Percentiles rank a stretch among this genome's conserved stretches.
phyloP scores from a whole-genome alignment of 1,284 basidiomycete species.

The Sanghuangporus baumii region DNA sequence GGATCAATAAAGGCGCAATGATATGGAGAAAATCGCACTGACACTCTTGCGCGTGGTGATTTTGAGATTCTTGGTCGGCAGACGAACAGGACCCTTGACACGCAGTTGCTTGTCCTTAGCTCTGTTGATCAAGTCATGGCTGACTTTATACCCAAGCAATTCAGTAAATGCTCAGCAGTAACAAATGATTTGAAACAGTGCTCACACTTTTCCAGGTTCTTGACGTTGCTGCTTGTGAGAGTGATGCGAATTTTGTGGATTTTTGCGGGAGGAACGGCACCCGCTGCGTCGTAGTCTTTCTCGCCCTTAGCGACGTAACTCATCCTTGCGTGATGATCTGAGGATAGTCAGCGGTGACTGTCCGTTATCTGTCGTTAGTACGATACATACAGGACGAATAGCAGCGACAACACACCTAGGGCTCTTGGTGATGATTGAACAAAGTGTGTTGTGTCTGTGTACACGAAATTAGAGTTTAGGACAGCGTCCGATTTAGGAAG shows the following conservation, averaged over 20 bases:
- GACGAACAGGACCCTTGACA: conserved; percentile 98
- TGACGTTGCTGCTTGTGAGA: conserved; percentile 95
- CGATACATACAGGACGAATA: background rate
- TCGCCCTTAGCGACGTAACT: conserved; percentile 99
- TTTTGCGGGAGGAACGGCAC: conserved; percentile 83
- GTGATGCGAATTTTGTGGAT: conserved; percentile 99
- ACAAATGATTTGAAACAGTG: background rate
- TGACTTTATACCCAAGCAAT: conserved; percentile 54
- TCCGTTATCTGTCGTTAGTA: background rate
- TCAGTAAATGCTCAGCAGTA: background rate
- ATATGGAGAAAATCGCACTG: conserved; percentile 28
- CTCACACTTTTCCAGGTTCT: conserved; percentile 97
- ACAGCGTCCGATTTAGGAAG: conserved; percentile 16
- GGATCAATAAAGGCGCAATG: background rate
- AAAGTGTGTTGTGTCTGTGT: background rate
- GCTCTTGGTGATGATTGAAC: conserved; percentile 7
- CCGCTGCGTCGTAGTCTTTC: conserved; percentile 95
- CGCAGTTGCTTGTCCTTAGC: conserved; percentile 99
- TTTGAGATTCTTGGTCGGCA: conserved; percentile 97
- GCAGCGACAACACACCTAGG: conserved; percentile 33
- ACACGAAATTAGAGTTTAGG: conserved; percentile 25
- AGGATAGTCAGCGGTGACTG: conserved; percentile 42
- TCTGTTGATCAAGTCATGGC: conserved; percentile 92
- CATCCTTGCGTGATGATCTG: conserved; percentile 77
- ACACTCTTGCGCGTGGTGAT: conserved; percentile 99